Evolutionary conservation across 371 early-diverging fungal species (phyloP), one percentile per base, ranked within the genome.

Genomic region (Basidiobolus meristosporus): DNA sequence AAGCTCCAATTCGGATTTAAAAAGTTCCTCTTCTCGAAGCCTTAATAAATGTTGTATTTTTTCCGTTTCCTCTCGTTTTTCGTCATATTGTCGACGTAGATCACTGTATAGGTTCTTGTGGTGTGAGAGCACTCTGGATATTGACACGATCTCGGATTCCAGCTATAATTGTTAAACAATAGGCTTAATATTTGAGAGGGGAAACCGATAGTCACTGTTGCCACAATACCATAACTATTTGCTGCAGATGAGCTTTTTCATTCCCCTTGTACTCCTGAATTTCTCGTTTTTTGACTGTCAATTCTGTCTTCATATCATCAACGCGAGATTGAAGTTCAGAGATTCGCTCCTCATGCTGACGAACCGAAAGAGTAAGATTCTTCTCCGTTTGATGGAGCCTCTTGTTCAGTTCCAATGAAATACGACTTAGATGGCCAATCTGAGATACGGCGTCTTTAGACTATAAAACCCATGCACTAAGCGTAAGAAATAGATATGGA

Each of bases 301-400:
- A 54, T 36, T 64, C 59, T 18, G 53, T 19, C 23, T 54, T 62
- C 57, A 64, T 63, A 38, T 67, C 68, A 23, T 67, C 68, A 9
- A 67, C 62, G 16, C 47, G 49, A 29, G 58, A 56, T 36, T 63
- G 64, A n/a, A 67, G 36, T 31, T 56, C 48, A 11, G 55, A 40
- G 23, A 67, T 67, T 17, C 68, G 57, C 34, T 62, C 60, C 37
- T 67, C 68, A 45, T 67, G 64, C 39, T 67, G 64, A 50, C 63
- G 61, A 46, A 64, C 55, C 54, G 64, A 57, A 10, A 43, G 50
- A 3, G 68, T 61, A 19, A 67, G 47, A 42, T 56, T 62, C 14
- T 54, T 46, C 43, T 67, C 68, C 11, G 63, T 60, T 33, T 53
- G 50, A 43, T 64, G 63, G 19, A 67, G 41, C 18, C 63, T 46